phyloP scores from a whole-genome alignment of 768 basidiomycete genomes.

The Coprinopsis cinerea region DNA sequence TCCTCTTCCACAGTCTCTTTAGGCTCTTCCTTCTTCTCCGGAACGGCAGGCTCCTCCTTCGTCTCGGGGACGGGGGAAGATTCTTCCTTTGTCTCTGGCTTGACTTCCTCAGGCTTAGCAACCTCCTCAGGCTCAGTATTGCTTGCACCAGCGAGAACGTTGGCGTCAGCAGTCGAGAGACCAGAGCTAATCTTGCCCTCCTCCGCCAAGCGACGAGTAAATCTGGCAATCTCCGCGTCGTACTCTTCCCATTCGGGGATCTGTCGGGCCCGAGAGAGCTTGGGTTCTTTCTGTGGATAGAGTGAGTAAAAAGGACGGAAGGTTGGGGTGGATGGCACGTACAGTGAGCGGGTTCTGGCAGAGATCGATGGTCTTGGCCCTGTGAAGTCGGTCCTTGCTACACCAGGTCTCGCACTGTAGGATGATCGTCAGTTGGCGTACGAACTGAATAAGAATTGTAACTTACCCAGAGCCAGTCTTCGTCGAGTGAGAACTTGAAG shows the following conservation, averaged over 20 bases:
- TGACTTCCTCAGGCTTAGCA: too few species aligned
- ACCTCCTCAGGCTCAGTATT: too few species aligned
- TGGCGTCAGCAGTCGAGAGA: slow-evolving; percentile 62
- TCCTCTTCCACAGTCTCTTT: neutral
- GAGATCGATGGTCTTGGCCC: slow-evolving; percentile 88
- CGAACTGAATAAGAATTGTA: neutral
- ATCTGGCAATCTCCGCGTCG: slow-evolving; percentile 82
- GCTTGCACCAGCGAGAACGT: slow-evolving; percentile 53
- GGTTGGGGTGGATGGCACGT: slow-evolving; percentile 19
- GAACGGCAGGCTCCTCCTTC: too few species aligned
- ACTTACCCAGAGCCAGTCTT: slow-evolving; percentile 94
- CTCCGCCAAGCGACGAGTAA: slow-evolving; percentile 67
- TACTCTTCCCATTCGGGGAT: slow-evolving; percentile 98
- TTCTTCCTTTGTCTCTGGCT: too few species aligned
- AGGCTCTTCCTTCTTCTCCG: neutral
- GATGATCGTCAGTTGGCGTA: neutral
- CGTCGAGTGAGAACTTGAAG: slow-evolving; percentile 71
- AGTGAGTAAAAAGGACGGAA: slow-evolving; percentile 10
- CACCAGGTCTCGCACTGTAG: slow-evolving; percentile 97
- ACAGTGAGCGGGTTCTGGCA: slow-evolving; percentile 97
- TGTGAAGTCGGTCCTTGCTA: slow-evolving; percentile 77
- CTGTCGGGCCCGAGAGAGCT: slow-evolving; percentile 84
- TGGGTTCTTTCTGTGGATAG: slow-evolving; percentile 83
- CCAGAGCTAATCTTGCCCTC: slow-evolving; percentile 65
- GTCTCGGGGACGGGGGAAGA: too few species aligned